Conservation (phyloP, 2,329 filamentous ascomycete genomes). For the Biscogniauxia mediterranea region DNA sequence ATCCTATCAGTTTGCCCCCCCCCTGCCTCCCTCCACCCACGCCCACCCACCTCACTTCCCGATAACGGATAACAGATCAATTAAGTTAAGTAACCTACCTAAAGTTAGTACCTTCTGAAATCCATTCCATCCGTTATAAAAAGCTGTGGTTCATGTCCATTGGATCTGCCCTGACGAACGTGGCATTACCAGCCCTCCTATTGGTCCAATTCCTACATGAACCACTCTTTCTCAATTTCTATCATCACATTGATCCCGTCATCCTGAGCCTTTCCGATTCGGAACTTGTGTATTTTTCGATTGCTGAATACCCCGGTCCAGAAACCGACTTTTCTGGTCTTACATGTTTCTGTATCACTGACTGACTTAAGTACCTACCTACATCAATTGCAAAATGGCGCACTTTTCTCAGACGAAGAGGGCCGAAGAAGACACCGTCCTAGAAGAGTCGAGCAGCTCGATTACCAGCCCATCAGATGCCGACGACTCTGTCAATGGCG, state of each 20-base stretch:
- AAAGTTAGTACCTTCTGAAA: no score
- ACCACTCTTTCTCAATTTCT: background rate
- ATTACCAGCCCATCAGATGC: constrained; percentile 26
- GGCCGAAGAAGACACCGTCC: constrained; percentile 12
- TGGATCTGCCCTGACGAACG: no score
- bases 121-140: no score
- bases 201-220: background rate
- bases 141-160: no score
- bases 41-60: no score
- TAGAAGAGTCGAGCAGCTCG: constrained; percentile 22
- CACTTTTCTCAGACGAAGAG: constrained; percentile 21
- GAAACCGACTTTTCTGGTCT: constrained; percentile 5
- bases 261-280: background rate
- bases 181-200: no score
- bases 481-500: constrained; percentile 32
- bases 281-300: background rate
- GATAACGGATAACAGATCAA: constrained; percentile 8
- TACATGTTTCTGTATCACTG: constrained; percentile 6
- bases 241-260: background rate
- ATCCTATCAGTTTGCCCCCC: no score
- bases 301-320: background rate
- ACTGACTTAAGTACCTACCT: background rate
- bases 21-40: no score
- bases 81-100: no score
- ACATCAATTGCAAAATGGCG: constrained; percentile 27